phyloP scores from a whole-genome alignment of 2,329 filamentous ascomycete genomes.

The Verticillium klebahnii region DNA sequence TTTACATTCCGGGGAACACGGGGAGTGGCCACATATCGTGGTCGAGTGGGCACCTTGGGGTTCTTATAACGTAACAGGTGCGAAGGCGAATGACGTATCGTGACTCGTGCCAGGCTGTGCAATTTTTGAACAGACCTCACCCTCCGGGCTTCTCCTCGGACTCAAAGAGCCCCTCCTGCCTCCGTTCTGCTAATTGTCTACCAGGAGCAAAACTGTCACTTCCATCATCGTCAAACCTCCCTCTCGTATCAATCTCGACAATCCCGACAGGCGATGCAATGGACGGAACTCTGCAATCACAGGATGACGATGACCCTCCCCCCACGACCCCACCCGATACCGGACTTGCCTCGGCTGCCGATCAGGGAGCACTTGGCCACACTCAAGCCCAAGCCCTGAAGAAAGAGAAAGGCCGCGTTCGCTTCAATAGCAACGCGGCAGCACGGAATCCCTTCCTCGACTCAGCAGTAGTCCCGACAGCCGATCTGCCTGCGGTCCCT shows the following conservation, averaged over 20 bases:
- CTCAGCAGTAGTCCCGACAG: constrained; percentile 9
- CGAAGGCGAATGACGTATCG: not conserved
- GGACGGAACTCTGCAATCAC: constrained; percentile 7
- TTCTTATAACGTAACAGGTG: not conserved
- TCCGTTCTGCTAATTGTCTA: not conserved
- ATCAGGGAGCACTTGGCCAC: not conserved
- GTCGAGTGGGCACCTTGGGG: not conserved
- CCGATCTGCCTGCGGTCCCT: constrained; percentile 11
- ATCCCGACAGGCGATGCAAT: constrained; percentile 10
- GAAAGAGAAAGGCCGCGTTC: constrained; percentile 42
- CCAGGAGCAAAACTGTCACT: not conserved
- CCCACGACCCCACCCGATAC: constrained; percentile 4
- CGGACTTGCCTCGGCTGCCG: constrained; percentile 3
- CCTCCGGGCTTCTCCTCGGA: not conserved
- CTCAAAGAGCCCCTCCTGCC: not conserved
- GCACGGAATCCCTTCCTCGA: constrained; percentile 19
- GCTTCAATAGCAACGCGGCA: constrained; percentile 42
- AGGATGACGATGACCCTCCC: constrained; percentile 11
- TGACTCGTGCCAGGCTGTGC: not conserved
- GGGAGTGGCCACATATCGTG: not conserved
- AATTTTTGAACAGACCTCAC: not conserved
- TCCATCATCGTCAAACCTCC: not conserved
- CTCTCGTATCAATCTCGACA: not conserved
- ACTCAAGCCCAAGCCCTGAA: constrained; percentile 19
- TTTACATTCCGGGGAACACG: not conserved